A percentile compares a stretch with the other conserved stretches of the same genome.
phyloP scores from a whole-genome alignment of 2,329 filamentous ascomycete species.

The Apiospora marii region DNA sequence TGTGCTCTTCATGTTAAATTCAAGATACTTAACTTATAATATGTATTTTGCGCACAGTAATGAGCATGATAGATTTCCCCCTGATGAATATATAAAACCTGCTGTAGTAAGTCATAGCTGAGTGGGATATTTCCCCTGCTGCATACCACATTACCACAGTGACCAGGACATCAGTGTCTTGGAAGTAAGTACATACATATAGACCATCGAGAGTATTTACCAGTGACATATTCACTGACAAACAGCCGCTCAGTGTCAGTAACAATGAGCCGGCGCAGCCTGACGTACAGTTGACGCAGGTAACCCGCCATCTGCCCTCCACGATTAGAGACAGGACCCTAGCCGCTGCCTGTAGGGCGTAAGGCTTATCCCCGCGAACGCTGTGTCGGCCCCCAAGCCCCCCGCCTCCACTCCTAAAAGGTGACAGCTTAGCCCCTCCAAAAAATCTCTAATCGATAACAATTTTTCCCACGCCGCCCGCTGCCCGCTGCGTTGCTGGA shows the following conservation, averaged over 20 bases:
- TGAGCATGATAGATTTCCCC: too few species aligned
- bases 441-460: slow-evolving; percentile 18
- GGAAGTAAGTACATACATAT: too few species aligned
- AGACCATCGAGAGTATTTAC: too few species aligned
- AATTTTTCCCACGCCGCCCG: slow-evolving; percentile 7
- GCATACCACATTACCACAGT: too few species aligned
- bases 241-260: not conserved
- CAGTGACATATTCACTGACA: not conserved
- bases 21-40: too few species aligned
- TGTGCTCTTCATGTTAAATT: too few species aligned
- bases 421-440: slow-evolving; percentile 7
- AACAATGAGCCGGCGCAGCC: too few species aligned
- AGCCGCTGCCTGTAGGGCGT: not conserved
- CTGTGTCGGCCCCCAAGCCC: not conserved
- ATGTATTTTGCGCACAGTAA: too few species aligned
- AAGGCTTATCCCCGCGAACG: slow-evolving; percentile 12
- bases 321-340: not conserved
- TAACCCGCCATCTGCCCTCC: not conserved
- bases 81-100: too few species aligned
- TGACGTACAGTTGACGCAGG: not conserved
- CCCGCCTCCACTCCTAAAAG: not conserved
- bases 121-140: too few species aligned
- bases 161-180: too few species aligned
- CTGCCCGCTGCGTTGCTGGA: not conserved
- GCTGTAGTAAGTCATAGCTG: too few species aligned